phyloP scores from a whole-genome alignment of 148 eudicot species.

The Simmondsia chinensis region DNA sequence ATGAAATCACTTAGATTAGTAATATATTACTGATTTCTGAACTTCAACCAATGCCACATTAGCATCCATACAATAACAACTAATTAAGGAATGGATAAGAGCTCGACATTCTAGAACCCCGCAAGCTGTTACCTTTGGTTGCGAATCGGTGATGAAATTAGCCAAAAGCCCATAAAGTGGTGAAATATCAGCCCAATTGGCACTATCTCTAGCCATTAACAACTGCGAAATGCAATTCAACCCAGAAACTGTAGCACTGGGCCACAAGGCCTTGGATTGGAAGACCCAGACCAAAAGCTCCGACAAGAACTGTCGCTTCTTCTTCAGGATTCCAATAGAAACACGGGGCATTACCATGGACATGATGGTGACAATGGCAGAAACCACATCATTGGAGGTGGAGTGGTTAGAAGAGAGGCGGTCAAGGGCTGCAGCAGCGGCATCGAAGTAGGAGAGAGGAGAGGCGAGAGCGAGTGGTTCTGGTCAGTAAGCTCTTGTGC shows the following conservation, averaged over 20 bases:
- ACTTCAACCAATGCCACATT: background rate
- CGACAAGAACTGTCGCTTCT: constrained; percentile 25
- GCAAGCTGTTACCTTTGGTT: constrained; percentile 38
- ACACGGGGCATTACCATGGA: constrained; percentile 34
- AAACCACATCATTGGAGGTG: constrained; percentile 22
- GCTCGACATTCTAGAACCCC: background rate
- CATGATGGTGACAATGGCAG: constrained; percentile 44
- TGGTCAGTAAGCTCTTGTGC: constrained; percentile 63
- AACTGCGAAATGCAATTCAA: constrained; percentile 40
- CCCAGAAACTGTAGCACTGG: constrained; percentile 22
- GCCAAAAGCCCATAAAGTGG: constrained; percentile 36
- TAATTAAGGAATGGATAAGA: background rate
- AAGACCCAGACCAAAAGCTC: constrained; percentile 33
- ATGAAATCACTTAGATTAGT: no score
- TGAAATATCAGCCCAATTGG: constrained; percentile 38
- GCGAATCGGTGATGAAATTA: constrained; percentile 32
- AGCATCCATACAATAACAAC: background rate
- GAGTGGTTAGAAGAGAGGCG: constrained; percentile 20
- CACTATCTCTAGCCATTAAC: constrained; percentile 29
- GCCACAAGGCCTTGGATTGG: constrained; percentile 12
- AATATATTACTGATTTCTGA: no score
- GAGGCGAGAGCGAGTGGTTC: constrained; percentile 34
- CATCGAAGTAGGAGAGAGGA: constrained; percentile 61
- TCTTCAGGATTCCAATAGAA: constrained; percentile 22
- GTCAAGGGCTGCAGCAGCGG: constrained; percentile 58